Evolutionary conservation across 768 basidiomycete species (phyloP), one percentile per base, ranked within the genome.

Genomic region (Pulveroboletus ravenelii): DNA sequence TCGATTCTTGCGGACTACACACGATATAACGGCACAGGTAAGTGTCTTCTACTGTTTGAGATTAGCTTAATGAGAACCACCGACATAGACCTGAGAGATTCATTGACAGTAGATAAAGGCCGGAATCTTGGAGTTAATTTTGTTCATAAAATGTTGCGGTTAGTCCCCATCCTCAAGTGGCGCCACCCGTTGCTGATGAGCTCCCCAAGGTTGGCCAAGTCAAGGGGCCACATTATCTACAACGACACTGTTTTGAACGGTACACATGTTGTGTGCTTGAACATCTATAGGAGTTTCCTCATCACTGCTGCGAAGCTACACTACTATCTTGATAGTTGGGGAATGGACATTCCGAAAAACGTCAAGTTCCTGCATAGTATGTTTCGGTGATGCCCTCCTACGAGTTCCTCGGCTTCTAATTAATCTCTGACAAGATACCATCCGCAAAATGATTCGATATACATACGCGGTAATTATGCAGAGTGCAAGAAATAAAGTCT

Each of bases 301-400:
- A 66, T 96, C 38, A 76, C 82, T 3, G 90, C 88, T 0, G 84
- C 93, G 76, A 95, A 90, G 70, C 87, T 92, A 78, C 83, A 90
- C 52, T 76, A 79, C 46, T 96, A 97, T 63, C 70, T 97, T 31
- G 74, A 77, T 32, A 75, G 76, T 45, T 86, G 81, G 82, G 74
- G 77, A 13, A 53, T 74, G 15, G 69, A 72, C 44, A 56, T 72
- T n/a, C 60, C 55, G 30, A 78, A 70, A 53, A 78, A 75, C 50
- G 60, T 62, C 27, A 60, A 62, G 15, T 88, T 88, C 56, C 66
- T 90, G 42, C 66, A 73, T 35, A 71, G 89, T 88, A 57, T 46
- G 78, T 66, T 27, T 41, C 10, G 9, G 37, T 27, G 17, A 42
- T 13, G 29, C 20, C 25, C 35, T 55, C 20, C 41, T 6, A n/a